phyloP scores from a whole-genome alignment of 345 rosid genomes.

The Brassica nigra region DNA sequence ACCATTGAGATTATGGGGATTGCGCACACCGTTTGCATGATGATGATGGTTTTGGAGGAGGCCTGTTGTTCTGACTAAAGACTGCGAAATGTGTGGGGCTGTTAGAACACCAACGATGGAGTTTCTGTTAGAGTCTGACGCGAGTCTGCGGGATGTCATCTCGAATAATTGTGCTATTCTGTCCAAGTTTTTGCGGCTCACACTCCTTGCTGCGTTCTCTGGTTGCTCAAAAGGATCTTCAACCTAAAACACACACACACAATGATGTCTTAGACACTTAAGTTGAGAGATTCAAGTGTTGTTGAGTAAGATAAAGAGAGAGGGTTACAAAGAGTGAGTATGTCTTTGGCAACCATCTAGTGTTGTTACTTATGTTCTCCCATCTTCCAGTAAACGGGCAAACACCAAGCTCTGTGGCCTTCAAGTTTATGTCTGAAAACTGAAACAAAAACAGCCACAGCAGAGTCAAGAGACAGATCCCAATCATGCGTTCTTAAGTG shows the following conservation, averaged over 20 bases:
- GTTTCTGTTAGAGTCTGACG: slow-evolving; percentile 37
- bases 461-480: not conserved
- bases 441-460: slow-evolving; percentile 35
- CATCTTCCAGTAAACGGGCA: slow-evolving; percentile 75
- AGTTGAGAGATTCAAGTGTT: not conserved
- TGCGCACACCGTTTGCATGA: slow-evolving; percentile 23
- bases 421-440: slow-evolving; percentile 58
- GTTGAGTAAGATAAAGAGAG: slow-evolving; percentile 1
- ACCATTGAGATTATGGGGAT: not conserved
- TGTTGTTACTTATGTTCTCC: slow-evolving; percentile 63
- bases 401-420: slow-evolving; percentile 64
- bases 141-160: slow-evolving; percentile 46
- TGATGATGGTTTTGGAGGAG: slow-evolving; percentile 12
- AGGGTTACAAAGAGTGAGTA: slow-evolving; percentile 64
- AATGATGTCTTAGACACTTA: not conserved
- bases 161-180: slow-evolving; percentile 60
- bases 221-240: slow-evolving; percentile 97
- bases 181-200: slow-evolving; percentile 51
- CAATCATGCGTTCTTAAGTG: not conserved
- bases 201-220: slow-evolving; percentile 74
- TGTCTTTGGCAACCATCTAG: slow-evolving; percentile 79
- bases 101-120: slow-evolving; percentile 46
- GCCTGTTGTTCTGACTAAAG: slow-evolving; percentile 34
- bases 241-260: slow-evolving; percentile 46
- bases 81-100: slow-evolving; percentile 42